phyloP scores from a whole-genome alignment of 2,329 filamentous ascomycete genomes.

The Botryotinia narcissicola region DNA sequence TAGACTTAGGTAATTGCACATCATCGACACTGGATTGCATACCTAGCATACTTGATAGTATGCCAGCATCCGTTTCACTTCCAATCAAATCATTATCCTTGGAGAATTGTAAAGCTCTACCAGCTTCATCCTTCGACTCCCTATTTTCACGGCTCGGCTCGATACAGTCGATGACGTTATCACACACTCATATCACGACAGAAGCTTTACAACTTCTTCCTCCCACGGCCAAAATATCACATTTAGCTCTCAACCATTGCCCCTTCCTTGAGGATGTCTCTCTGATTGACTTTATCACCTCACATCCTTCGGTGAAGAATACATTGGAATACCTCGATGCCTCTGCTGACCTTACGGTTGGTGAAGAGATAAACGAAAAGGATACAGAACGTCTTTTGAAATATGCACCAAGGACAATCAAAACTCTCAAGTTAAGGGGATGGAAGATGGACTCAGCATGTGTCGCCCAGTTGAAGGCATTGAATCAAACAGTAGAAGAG shows the following conservation, averaged over 20 bases:
- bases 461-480: not conserved
- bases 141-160: constrained; percentile 12
- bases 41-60: not conserved
- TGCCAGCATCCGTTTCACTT: not conserved
- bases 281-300: constrained; percentile 65
- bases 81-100: constrained; percentile 17
- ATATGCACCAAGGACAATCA: constrained; percentile 8
- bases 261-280: constrained; percentile 62
- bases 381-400: constrained; percentile 5
- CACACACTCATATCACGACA: constrained; percentile 70
- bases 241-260: constrained; percentile 74
- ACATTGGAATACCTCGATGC: constrained; percentile 11
- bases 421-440: constrained; percentile 16
- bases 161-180: constrained; percentile 42
- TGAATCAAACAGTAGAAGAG: constrained; percentile 1
- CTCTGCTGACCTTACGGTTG: not conserved
- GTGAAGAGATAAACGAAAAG: constrained; percentile 9
- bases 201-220: constrained; percentile 66
- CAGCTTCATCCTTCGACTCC: constrained; percentile 8
- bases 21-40: constrained; percentile 9
- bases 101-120: constrained; percentile 1
- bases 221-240: constrained; percentile 64
- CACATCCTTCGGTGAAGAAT: constrained; percentile 45
- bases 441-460: constrained; percentile 14
- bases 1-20: constrained; percentile 19